A percentile compares a stretch with the other conserved stretches of the same genome.
Conservation (phyloP, 169 alveolate species). For the Theileria sp. region DNA sequence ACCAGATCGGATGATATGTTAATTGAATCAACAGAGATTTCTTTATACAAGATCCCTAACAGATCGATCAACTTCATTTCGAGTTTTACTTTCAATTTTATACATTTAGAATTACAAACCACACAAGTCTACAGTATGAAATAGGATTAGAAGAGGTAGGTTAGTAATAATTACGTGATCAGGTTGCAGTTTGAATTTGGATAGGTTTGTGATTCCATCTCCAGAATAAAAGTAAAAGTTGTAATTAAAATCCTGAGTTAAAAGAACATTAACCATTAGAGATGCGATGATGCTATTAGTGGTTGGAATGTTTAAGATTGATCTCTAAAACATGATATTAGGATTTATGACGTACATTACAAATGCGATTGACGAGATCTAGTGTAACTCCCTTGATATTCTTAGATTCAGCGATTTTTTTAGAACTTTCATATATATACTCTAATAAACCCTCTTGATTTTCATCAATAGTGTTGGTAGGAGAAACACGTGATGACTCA, state of each 20-base stretch:
- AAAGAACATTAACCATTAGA: conserved; percentile 11
- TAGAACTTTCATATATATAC: conserved; percentile 12
- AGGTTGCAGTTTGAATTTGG: conserved; percentile 24
- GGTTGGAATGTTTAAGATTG: conserved; percentile 21
- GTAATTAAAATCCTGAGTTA: not conserved
- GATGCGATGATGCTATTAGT: conserved; percentile 53
- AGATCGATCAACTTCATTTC: conserved; percentile 15
- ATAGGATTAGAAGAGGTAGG: not conserved
- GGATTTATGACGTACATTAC: conserved; percentile 16
- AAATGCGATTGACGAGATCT: conserved; percentile 24
- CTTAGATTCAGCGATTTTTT: not conserved
- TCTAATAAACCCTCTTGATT: conserved; percentile 4
- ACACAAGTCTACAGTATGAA: conserved; percentile 26
- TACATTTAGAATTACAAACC: conserved; percentile 34
- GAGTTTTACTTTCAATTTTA: not conserved
- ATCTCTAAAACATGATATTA: conserved; percentile 10
- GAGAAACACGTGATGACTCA: not conserved
- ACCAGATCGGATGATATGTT: conserved; percentile 2
- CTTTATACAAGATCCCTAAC: not conserved
- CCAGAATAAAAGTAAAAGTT: conserved; percentile 65
- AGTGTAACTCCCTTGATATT: conserved; percentile 22
- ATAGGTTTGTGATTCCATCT: conserved; percentile 29
- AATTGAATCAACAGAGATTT: not conserved
- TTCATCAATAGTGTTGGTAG: not conserved
- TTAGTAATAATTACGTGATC: conserved; percentile 12